These are phyloP conservation scores for Scortechinia acanthostroma DNA, from an alignment of 2,329 filamentous ascomycete genomes.

Conservation along the genomic window DNA sequence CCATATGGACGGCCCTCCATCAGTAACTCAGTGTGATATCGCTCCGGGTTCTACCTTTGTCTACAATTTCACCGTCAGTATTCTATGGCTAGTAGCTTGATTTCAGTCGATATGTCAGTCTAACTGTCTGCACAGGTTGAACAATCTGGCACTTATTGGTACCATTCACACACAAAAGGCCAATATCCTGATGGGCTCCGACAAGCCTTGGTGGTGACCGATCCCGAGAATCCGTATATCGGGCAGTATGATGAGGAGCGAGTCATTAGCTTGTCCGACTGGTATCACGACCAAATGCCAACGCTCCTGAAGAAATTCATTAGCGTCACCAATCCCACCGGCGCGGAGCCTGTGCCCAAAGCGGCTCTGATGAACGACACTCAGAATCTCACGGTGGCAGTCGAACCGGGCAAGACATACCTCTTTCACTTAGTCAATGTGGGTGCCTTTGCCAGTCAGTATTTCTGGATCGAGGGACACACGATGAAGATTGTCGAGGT, in stretches of 20 bases:
- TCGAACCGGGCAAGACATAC: slow-evolving; percentile 40
- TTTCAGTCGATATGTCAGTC: neutral
- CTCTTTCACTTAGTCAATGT: slow-evolving; percentile 44
- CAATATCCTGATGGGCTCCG: slow-evolving; percentile 54
- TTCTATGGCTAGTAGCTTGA: too few species aligned
- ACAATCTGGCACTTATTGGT: slow-evolving; percentile 74
- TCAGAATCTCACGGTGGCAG: slow-evolving; percentile 28
- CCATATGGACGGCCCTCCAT: slow-evolving; percentile 65
- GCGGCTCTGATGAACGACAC: slow-evolving; percentile 44
- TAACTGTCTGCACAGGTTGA: too few species aligned
- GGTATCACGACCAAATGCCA: slow-evolving; percentile 50
- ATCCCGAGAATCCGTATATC: slow-evolving; percentile 37
- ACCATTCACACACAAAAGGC: slow-evolving; percentile 47
- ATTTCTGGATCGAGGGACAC: slow-evolving; percentile 36
- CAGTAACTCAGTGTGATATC: slow-evolving; percentile 63
- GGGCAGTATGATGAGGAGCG: slow-evolving; percentile 41
- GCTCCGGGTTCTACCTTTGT: slow-evolving; percentile 56
- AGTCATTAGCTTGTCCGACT: slow-evolving; percentile 49
- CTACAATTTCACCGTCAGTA: slow-evolving; percentile 61
- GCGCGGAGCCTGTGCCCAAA: slow-evolving; percentile 44
- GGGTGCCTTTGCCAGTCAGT: slow-evolving; percentile 39
- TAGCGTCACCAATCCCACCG: slow-evolving; percentile 35
- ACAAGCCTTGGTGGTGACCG: slow-evolving; percentile 45
- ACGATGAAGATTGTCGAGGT: slow-evolving; percentile 26
- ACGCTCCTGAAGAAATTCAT: slow-evolving; percentile 34